Evolutionary conservation across 2,329 filamentous ascomycete genomes (phyloP).

Genomic region (Biscogniauxia marginata): DNA sequence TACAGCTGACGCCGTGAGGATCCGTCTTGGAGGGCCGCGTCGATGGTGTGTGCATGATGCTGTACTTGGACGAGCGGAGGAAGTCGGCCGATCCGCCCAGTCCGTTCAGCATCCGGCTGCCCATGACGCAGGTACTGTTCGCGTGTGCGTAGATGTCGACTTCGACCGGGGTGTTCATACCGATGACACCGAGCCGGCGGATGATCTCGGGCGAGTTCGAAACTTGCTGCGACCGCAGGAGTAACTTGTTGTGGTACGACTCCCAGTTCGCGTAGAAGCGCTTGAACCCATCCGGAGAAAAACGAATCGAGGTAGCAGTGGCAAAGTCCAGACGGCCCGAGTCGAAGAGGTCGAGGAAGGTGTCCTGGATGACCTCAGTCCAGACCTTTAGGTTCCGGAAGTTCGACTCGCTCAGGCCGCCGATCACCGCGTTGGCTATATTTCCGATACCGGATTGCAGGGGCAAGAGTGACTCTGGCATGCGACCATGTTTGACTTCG

Average conservation of each 20-base stretch:
- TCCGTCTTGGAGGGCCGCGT: conserved; percentile 79
- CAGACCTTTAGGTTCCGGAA: conserved; percentile 88
- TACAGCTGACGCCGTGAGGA: conserved; percentile 77
- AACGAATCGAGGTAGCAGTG: conserved; percentile 85
- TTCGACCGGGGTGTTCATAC: conserved; percentile 94
- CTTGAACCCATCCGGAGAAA: conserved; percentile 87
- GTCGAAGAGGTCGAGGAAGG: conserved; percentile 91
- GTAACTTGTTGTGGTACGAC: conserved; percentile 73
- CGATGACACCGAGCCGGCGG: conserved; percentile 80
- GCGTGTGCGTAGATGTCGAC: conserved; percentile 94
- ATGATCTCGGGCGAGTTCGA: conserved; percentile 92
- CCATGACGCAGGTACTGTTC: conserved; percentile 88
- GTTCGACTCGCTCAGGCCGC: conserved; percentile 75
- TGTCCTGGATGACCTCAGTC: conserved; percentile 92
- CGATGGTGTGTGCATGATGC: conserved; percentile 90
- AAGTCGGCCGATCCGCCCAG: conserved; percentile 73
- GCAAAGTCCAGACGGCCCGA: conserved; percentile 84
- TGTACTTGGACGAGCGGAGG: conserved; percentile 70
- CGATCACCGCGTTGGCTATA: conserved; percentile 89
- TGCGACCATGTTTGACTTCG: conserved; percentile 74
- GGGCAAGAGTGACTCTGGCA: conserved; percentile 74
- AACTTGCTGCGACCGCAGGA: conserved; percentile 83
- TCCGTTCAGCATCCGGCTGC: conserved; percentile 75
- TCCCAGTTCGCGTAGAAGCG: conserved; percentile 89
- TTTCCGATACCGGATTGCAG: conserved; percentile 89